Percentiles rank a stretch among this genome's conserved stretches.
These are phyloP conservation scores for Phytophthora cryptogea DNA, from an alignment of 352 stramenopile species.

Conservation along the genomic window DNA sequence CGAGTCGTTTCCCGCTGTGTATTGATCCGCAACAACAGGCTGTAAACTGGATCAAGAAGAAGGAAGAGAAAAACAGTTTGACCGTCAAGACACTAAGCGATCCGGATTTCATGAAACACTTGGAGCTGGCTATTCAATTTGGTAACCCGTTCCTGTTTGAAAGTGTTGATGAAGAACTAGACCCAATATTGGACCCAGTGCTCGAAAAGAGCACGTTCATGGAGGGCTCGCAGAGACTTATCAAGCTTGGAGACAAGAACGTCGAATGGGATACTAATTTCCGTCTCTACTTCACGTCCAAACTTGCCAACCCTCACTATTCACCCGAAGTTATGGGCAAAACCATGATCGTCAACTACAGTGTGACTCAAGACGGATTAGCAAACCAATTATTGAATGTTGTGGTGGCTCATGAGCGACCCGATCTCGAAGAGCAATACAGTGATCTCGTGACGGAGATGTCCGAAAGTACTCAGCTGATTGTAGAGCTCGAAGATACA, in stretches of 20 bases:
- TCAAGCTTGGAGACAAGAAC: slow-evolving; percentile 94
- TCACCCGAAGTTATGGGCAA: slow-evolving; percentile 96
- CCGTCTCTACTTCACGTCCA: slow-evolving; percentile 94
- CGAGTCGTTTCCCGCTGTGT: slow-evolving; percentile 94
- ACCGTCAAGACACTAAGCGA: slow-evolving; percentile 94
- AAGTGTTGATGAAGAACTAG: slow-evolving; percentile 94
- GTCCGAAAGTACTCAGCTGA: slow-evolving; percentile 92
- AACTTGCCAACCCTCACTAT: slow-evolving; percentile 95
- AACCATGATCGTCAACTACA: slow-evolving; percentile 97
- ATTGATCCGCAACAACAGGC: slow-evolving; percentile 97
- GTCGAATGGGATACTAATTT: slow-evolving; percentile 95
- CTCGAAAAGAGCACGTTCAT: slow-evolving; percentile 94
- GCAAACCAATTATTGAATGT: slow-evolving; percentile 95
- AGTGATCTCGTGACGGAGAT: slow-evolving; percentile 92
- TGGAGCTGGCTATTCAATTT: slow-evolving; percentile 95
- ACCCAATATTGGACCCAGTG: slow-evolving; percentile 94
- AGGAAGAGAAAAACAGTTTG: slow-evolving; percentile 92
- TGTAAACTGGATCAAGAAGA: slow-evolving; percentile 97
- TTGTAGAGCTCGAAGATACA: slow-evolving; percentile 93
- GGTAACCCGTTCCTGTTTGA: slow-evolving; percentile 96
- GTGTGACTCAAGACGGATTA: slow-evolving; percentile 91
- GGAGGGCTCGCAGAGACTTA: slow-evolving; percentile 89
- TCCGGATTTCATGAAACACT: slow-evolving; percentile 95
- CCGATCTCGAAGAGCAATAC: slow-evolving; percentile 94
- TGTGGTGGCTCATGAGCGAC: slow-evolving; percentile 92